Conservation (phyloP, 1,284 basidiomycete genomes). For the Boletus semigastroideus region DNA sequence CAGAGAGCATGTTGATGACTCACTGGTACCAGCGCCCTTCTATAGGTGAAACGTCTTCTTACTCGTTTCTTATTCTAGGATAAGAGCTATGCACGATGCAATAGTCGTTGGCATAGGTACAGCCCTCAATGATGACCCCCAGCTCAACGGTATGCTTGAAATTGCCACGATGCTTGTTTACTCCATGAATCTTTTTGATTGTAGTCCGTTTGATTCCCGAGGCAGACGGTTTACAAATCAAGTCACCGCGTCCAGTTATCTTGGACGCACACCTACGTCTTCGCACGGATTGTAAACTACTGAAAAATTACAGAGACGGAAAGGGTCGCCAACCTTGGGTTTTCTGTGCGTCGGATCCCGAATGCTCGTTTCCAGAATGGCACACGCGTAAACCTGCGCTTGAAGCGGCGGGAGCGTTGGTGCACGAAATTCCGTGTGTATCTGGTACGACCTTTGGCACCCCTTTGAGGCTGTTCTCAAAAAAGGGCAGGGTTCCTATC, state of each 20-base stretch:
- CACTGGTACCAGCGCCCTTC: slow-evolving; percentile 67
- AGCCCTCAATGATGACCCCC: slow-evolving; percentile 88
- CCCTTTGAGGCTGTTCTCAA: slow-evolving; percentile 6
- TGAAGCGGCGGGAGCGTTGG: slow-evolving; percentile 52
- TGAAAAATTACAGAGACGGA: slow-evolving; percentile 62
- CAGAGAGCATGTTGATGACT: slow-evolving; percentile 92
- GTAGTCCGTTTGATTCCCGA: slow-evolving; percentile 47
- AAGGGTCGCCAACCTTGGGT: slow-evolving; percentile 77
- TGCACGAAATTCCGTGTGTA: slow-evolving; percentile 43
- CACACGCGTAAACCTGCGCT: slow-evolving; percentile 44
- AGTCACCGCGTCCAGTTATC: slow-evolving; percentile 80
- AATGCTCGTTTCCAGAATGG: slow-evolving; percentile 33
- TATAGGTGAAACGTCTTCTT: not conserved
- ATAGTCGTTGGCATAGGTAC: slow-evolving; percentile 93
- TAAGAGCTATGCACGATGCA: slow-evolving; percentile 87
- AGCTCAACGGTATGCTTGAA: slow-evolving; percentile 75
- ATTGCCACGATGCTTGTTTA: not conserved
- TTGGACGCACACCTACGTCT: slow-evolving; percentile 79
- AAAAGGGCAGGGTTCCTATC: slow-evolving; percentile 43
- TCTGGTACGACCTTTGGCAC: slow-evolving; percentile 26
- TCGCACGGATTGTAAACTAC: slow-evolving; percentile 67
- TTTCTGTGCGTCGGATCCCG: slow-evolving; percentile 44
- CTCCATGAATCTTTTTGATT: slow-evolving; percentile 31
- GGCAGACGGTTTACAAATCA: slow-evolving; percentile 32
- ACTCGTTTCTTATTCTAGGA: slow-evolving; percentile 45